Percentiles rank a stretch among this genome's conserved stretches.
phyloP scores from a whole-genome alignment of 345 rosid genomes.

The Pistacia atlantica region DNA sequence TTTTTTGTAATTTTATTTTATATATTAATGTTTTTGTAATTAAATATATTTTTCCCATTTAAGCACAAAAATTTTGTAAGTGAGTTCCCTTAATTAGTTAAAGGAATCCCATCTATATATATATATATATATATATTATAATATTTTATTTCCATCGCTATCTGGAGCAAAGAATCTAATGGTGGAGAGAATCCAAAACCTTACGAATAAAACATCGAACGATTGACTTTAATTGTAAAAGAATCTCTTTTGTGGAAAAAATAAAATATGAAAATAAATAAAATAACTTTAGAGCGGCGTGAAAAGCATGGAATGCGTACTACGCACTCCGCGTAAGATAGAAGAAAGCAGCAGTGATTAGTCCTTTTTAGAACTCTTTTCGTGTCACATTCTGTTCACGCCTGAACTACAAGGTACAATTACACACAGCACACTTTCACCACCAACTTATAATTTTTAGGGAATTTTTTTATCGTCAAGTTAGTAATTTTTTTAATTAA shows the following conservation, averaged over 20 bases:
- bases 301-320: slow-evolving; percentile 47
- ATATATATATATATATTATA: too few relatives aligned
- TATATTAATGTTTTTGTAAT: too few relatives aligned
- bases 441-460: too few relatives aligned
- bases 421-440: background rate
- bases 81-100: too few relatives aligned
- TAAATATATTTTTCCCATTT: too few relatives aligned
- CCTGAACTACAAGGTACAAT: slow-evolving; percentile 9
- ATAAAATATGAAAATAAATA: background rate
- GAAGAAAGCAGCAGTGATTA: slow-evolving; percentile 29
- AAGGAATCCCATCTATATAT: too few relatives aligned
- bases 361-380: background rate
- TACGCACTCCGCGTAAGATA: slow-evolving; percentile 50
- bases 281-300: slow-evolving; percentile 4
- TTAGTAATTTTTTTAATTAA: too few relatives aligned
- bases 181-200: background rate
- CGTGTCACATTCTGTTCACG: background rate
- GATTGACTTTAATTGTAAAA: background rate
- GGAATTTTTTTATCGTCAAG: too few relatives aligned
- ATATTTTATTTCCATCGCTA: too few relatives aligned
- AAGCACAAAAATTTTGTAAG: too few relatives aligned
- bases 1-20: too few relatives aligned
- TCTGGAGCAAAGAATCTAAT: background rate
- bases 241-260: background rate
- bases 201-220: background rate